Conservation (phyloP, 306 rosid genomes). For the Lathyrus aphaca region DNA sequence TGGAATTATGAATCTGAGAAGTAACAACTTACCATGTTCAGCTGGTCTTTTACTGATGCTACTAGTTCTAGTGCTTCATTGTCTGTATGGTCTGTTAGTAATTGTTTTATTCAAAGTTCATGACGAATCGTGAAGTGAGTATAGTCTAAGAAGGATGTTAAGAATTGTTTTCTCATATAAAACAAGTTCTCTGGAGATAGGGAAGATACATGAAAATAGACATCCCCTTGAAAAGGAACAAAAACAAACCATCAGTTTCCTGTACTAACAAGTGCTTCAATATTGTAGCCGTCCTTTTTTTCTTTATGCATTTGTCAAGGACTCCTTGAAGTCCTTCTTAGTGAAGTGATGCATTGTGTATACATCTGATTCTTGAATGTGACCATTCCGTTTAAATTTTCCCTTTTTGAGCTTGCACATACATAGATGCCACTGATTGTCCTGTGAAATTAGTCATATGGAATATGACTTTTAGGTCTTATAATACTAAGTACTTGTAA, state of each 20-base stretch:
- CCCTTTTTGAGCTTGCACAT: background rate
- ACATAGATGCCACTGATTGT: slow-evolving; percentile 16
- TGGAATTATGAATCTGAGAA: background rate
- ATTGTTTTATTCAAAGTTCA: background rate
- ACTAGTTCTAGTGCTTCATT: background rate
- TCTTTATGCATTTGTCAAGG: background rate
- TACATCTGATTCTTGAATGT: slow-evolving; percentile 3
- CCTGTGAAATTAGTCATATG: slow-evolving; percentile 5
- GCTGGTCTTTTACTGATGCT: background rate
- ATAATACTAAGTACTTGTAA: background rate
- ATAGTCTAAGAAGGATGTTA: background rate
- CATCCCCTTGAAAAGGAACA: slow-evolving; percentile 6
- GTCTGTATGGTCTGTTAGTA: background rate
- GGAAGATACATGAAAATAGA: background rate
- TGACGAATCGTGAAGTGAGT: background rate
- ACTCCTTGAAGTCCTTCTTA: background rate
- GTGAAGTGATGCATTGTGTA: background rate
- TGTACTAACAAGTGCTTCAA: slow-evolving; percentile 20
- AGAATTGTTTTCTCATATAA: slow-evolving; percentile 14
- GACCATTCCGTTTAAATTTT: background rate
- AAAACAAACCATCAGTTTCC: background rate
- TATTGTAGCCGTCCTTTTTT: background rate
- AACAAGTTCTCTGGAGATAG: background rate
- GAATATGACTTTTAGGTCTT: background rate
- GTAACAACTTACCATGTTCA: background rate